phyloP scores from a whole-genome alignment of 2,329 filamentous ascomycete genomes.

The Lachnellula subtilissima region DNA sequence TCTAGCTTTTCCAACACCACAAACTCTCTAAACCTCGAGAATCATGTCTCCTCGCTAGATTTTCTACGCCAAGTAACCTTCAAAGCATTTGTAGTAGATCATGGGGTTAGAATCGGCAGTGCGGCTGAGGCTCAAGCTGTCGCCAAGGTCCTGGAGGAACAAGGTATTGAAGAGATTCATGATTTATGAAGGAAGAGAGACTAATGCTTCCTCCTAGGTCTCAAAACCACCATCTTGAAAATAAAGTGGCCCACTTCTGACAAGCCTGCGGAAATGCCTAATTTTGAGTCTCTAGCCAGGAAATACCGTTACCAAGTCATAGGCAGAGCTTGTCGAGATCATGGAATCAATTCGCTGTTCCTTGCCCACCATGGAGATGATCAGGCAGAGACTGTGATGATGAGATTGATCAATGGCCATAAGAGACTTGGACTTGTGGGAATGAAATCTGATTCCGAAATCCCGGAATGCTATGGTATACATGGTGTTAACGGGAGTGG shows the following conservation, averaged over 20 bases:
- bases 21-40: not conserved
- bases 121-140: slow-evolving; percentile 48
- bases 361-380: slow-evolving; percentile 88
- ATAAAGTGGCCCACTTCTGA: slow-evolving; percentile 48
- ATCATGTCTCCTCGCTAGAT: slow-evolving; percentile 26
- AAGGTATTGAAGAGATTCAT: slow-evolving; percentile 15
- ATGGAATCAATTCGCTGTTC: slow-evolving; percentile 56
- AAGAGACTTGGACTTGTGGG: slow-evolving; percentile 66
- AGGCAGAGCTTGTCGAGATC: slow-evolving; percentile 52
- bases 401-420: slow-evolving; percentile 67
- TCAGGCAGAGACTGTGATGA: slow-evolving; percentile 82
- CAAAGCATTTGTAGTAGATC: slow-evolving; percentile 51
- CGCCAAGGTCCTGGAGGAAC: slow-evolving; percentile 23
- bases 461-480: slow-evolving; percentile 80
- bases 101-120: slow-evolving; percentile 51
- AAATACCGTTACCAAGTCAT: slow-evolving; percentile 67
- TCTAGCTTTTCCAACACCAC: not conserved
- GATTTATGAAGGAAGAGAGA: not conserved
- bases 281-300: slow-evolving; percentile 75
- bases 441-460: slow-evolving; percentile 58
- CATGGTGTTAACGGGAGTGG: slow-evolving; percentile 68
- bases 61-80: slow-evolving; percentile 45
- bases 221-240: slow-evolving; percentile 25
- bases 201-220: slow-evolving; percentile 19
- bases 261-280: slow-evolving; percentile 44